Evolutionary conservation across 805 yeast genomes (phyloP).

Genomic region (Lachancea sp.): DNA sequence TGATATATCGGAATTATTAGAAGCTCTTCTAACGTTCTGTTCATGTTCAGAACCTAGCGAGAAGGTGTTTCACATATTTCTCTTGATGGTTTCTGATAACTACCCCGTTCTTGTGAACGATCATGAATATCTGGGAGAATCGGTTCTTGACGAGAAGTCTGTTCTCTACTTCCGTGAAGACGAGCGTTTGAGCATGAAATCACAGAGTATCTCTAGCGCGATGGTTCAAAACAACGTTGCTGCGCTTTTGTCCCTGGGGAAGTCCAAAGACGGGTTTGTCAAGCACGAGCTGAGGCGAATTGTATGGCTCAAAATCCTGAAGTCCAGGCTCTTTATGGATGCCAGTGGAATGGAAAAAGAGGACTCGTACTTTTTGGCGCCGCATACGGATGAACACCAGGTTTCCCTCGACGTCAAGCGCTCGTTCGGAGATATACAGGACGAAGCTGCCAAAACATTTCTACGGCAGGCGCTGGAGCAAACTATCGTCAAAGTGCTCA

Average conservation of each 20-base stretch:
- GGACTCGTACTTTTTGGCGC: not conserved
- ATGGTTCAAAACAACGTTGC: slow-evolving; percentile 13
- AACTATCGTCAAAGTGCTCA: slow-evolving; percentile 48
- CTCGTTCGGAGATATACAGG: slow-evolving; percentile 42
- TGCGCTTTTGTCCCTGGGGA: slow-evolving; percentile 19
- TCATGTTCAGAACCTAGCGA: not conserved
- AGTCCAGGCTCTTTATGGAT: slow-evolving; percentile 4
- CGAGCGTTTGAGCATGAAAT: slow-evolving; percentile 5
- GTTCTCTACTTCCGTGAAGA: slow-evolving; percentile 5
- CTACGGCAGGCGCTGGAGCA: slow-evolving; percentile 25
- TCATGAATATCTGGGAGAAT: slow-evolving; percentile 9
- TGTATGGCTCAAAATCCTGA: slow-evolving; percentile 30
- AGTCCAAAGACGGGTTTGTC: slow-evolving; percentile 24
- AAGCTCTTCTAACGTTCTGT: not conserved
- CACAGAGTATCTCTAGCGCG: slow-evolving; percentile 7
- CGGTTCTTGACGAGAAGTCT: slow-evolving; percentile 9
- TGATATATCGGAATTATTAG: too few species aligned
- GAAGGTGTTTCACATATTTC: not conserved
- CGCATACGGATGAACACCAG: slow-evolving; percentile 71
- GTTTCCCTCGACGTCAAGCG: slow-evolving; percentile 72
- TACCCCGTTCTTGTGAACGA: slow-evolving; percentile 4
- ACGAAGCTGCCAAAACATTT: slow-evolving; percentile 17
- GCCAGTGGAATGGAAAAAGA: not conserved
- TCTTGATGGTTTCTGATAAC: slow-evolving; percentile 3
- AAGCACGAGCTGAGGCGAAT: slow-evolving; percentile 14